Conservation (phyloP, 2,329 filamentous ascomycete genomes). For the Sphaerulina vaccinii region DNA sequence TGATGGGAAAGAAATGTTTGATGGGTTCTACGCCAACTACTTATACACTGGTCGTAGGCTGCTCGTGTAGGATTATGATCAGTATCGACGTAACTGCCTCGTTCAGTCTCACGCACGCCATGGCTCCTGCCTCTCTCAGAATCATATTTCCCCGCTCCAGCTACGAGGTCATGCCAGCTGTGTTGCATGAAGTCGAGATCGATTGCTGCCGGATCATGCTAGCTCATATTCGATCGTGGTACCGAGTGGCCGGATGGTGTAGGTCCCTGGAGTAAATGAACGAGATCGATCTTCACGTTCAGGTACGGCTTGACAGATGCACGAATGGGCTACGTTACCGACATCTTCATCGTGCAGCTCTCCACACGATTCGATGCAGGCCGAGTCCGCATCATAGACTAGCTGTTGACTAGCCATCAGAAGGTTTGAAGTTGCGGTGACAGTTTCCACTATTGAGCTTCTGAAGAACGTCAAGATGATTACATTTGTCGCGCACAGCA, state of each 20-base stretch:
- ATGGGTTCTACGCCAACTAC: neutral
- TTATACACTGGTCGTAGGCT: constrained; percentile 8
- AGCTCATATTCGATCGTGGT: neutral
- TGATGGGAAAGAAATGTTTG: constrained; percentile 7
- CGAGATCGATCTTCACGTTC: constrained; percentile 1
- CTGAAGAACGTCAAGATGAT: constrained; percentile 11
- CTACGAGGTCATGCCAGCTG: neutral
- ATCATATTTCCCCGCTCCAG: constrained; percentile 1
- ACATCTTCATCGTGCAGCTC: neutral
- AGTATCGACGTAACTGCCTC: constrained; percentile 5
- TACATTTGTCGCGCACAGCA: neutral
- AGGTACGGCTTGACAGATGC: constrained; percentile 5
- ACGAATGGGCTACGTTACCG: constrained; percentile 7
- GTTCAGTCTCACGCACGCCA: neutral
- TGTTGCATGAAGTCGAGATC: constrained; percentile 1
- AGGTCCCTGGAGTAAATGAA: constrained; percentile 3
- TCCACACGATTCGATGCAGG: constrained; percentile 1
- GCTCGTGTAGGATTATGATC: constrained; percentile 11
- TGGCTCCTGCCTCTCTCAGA: neutral
- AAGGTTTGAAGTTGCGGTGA: neutral
- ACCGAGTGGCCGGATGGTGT: constrained; percentile 2
- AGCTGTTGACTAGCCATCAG: neutral
- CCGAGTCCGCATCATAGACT: neutral
- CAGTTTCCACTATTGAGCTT: neutral
- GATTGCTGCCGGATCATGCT: neutral